phyloP scores from a whole-genome alignment of 257 asterid genomes.

The Thymus quinquecostatus region DNA sequence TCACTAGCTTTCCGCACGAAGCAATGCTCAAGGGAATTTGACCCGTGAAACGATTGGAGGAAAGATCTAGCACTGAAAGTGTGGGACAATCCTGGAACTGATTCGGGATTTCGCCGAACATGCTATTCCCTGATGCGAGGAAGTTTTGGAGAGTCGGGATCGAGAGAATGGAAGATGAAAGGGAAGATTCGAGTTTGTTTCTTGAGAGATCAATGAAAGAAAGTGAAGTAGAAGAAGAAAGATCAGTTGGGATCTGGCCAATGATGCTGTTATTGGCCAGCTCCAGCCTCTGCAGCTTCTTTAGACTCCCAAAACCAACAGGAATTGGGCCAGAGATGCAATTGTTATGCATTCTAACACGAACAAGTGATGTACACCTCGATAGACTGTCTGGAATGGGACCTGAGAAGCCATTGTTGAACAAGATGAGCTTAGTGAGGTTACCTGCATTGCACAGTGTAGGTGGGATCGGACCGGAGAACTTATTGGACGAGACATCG shows the following conservation, averaged over 20 bases:
- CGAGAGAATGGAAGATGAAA: conserved; percentile 45
- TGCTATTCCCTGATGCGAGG: conserved; percentile 43
- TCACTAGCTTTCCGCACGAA: conserved; percentile 45
- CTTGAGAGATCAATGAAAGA: conserved; percentile 51
- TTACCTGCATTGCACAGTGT: conserved; percentile 39
- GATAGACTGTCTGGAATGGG: conserved; percentile 44
- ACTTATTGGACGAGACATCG: conserved; percentile 50
- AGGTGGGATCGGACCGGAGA: conserved; percentile 53
- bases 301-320: conserved; percentile 44
- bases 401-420: conserved; percentile 51
- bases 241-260: conserved; percentile 57
- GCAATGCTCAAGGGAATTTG: conserved; percentile 33
- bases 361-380: conserved; percentile 39
- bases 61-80: conserved; percentile 46
- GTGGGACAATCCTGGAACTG: conserved; percentile 43
- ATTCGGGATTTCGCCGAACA: conserved; percentile 47
- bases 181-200: conserved; percentile 47
- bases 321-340: conserved; percentile 53
- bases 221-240: conserved; percentile 45
- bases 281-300: conserved; percentile 43
- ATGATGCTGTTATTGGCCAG: conserved; percentile 45
- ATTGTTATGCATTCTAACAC: conserved; percentile 50
- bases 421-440: conserved; percentile 47
- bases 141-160: conserved; percentile 49
- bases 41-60: conserved; percentile 30